phyloP scores from a whole-genome alignment of 164 flowering plant species.

The Brasenia schreberi region DNA sequence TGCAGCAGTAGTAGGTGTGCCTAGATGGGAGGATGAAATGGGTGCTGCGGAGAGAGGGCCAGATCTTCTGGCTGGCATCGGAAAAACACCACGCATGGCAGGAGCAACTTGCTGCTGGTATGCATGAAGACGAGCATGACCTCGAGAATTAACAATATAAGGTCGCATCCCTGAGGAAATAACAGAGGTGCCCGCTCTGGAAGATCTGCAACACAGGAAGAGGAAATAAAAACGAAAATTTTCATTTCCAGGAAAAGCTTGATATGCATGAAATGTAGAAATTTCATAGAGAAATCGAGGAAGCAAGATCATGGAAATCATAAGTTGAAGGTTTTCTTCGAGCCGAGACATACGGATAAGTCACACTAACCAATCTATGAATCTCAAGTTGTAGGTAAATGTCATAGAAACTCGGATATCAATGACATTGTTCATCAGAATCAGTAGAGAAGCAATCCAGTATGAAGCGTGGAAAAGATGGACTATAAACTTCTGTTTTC shows the following conservation, averaged over 20 bases:
- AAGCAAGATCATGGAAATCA: background rate
- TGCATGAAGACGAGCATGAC: constrained; percentile 2
- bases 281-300: background rate
- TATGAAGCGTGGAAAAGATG: no score
- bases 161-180: background rate
- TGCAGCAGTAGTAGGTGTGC: constrained; percentile 8
- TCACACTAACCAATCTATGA: no score
- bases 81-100: background rate
- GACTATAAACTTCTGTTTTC: no score
- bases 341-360: no score
- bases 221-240: no score
- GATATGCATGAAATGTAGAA: background rate
- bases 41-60: background rate
- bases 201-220: background rate
- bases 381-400: no score
- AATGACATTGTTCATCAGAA: no score
- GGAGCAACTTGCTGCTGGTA: background rate
- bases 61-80: background rate
- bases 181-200: background rate
- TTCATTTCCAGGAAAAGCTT: background rate
- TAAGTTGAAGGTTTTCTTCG: no score
- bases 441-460: no score
- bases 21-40: background rate
- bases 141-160: background rate
- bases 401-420: no score